phyloP scores from a whole-genome alignment of 164 flowering plant species.

The Macadamia tetraphylla region DNA sequence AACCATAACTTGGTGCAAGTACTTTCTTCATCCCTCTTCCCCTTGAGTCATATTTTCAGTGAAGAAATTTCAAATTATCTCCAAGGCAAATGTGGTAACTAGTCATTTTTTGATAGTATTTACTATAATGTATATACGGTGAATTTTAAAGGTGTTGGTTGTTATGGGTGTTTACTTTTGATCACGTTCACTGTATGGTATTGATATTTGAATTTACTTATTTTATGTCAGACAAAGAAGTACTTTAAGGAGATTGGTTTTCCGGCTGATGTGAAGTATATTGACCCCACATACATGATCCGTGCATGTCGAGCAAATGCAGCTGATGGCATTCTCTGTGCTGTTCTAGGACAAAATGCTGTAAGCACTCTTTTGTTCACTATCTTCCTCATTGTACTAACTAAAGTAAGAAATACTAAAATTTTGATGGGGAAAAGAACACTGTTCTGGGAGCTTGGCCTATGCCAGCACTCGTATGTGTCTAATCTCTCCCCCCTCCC shows the following conservation, averaged over 20 bases:
- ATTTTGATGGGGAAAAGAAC: too few species aligned
- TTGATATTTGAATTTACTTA: constrained; percentile 2
- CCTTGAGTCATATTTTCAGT: too few species aligned
- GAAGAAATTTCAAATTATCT: too few species aligned
- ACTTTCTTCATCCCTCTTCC: too few species aligned
- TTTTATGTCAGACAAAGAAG: constrained; percentile 54
- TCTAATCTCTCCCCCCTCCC: too few species aligned
- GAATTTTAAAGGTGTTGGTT: not conserved
- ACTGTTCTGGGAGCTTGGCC: too few species aligned
- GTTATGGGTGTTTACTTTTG: not conserved
- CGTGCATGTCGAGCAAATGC: constrained; percentile 93
- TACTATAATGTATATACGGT: not conserved
- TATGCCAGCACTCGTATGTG: too few species aligned
- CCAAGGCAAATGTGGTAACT: too few species aligned
- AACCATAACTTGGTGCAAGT: too few species aligned
- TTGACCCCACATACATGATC: constrained; percentile 93
- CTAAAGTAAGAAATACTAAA: too few species aligned
- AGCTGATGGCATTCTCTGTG: constrained; percentile 84
- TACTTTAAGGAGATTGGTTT: constrained; percentile 58
- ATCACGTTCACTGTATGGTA: not conserved
- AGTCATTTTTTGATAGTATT: too few species aligned
- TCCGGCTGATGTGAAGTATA: constrained; percentile 82
- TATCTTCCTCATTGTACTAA: too few species aligned
- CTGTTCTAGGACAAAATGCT: constrained; percentile 91
- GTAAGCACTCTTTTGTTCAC: constrained; percentile 20